A percentile compares a stretch with the other conserved stretches of the same genome.
Evolutionary conservation across 2,329 filamentous ascomycete genomes (phyloP).

Genomic region (Claviceps africana): DNA sequence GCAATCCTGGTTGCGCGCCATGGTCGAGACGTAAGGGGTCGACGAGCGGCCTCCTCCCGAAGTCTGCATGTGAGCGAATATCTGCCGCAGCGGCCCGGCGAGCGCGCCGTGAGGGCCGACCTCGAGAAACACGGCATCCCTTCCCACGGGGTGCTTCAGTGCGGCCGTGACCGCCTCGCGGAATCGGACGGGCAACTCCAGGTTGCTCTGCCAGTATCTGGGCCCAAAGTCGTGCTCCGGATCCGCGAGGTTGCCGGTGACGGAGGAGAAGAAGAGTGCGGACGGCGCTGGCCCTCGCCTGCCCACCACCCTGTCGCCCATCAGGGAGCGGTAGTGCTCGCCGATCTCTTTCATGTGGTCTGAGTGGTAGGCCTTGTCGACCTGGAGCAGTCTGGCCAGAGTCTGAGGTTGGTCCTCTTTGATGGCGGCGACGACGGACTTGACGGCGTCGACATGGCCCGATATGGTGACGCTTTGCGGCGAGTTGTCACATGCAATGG

Average conservation of each 20-base stretch:
- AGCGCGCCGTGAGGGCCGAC: slow-evolving; percentile 12
- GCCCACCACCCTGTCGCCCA: background rate
- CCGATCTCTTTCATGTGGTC: background rate
- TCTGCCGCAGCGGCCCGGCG: slow-evolving; percentile 10
- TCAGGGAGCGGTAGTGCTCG: background rate
- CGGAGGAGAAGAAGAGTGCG: slow-evolving; percentile 4
- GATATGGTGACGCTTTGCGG: slow-evolving; percentile 27
- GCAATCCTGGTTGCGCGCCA: slow-evolving; percentile 5
- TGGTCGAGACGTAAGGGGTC: slow-evolving; percentile 2
- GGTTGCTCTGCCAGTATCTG: slow-evolving; percentile 7
- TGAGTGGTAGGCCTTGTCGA: slow-evolving; percentile 30
- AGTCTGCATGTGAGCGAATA: background rate
- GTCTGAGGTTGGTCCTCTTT: slow-evolving; percentile 21
- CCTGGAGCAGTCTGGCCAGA: slow-evolving; percentile 28
- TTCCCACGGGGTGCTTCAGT: background rate
- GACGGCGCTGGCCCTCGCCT: background rate
- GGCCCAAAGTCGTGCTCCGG: background rate
- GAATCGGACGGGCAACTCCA: slow-evolving; percentile 7
- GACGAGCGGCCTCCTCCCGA: background rate
- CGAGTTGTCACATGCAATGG: slow-evolving; percentile 25
- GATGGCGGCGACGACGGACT: slow-evolving; percentile 23
- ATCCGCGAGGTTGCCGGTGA: background rate
- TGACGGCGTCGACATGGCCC: slow-evolving; percentile 15
- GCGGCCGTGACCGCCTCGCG: background rate
- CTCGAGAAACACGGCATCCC: slow-evolving; percentile 8